A percentile compares a stretch with the other conserved stretches of the same genome.
Conservation (phyloP, 1,284 basidiomycete species). For the Ustilago trichophora region DNA sequence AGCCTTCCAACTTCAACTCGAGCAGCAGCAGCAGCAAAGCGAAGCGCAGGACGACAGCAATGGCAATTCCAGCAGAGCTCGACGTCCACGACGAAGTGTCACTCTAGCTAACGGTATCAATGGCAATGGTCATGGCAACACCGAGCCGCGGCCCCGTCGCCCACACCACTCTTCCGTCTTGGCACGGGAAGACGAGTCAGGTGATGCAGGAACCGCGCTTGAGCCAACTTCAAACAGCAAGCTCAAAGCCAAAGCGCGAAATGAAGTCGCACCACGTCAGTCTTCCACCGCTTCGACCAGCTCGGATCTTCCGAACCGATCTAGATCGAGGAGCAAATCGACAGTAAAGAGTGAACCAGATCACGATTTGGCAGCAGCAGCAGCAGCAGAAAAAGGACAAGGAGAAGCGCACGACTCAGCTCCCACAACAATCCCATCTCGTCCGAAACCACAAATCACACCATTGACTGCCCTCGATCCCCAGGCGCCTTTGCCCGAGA, state of each 20-base stretch:
- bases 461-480: slow-evolving; percentile 18
- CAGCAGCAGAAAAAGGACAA: neutral
- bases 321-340: slow-evolving; percentile 35
- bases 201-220: neutral
- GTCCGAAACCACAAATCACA: slow-evolving; percentile 27
- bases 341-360: slow-evolving; percentile 14
- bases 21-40: slow-evolving; percentile 6
- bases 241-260: slow-evolving; percentile 8
- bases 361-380: neutral
- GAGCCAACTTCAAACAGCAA: neutral
- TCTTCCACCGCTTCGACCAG: slow-evolving; percentile 1
- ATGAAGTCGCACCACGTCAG: slow-evolving; percentile 11
- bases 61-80: slow-evolving; percentile 14
- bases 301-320: slow-evolving; percentile 14
- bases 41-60: slow-evolving; percentile 11
- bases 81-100: slow-evolving; percentile 28
- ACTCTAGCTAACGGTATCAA: slow-evolving; percentile 2
- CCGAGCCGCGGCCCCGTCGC: slow-evolving; percentile 6
- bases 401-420: slow-evolving; percentile 1
- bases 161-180: slow-evolving; percentile 1
- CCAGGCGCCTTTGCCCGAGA: slow-evolving; percentile 17
- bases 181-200: slow-evolving; percentile 7
- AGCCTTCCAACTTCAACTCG: slow-evolving; percentile 45
- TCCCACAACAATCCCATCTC: neutral
- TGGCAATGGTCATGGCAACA: slow-evolving; percentile 4